Evolutionary conservation across 345 rosid species (phyloP).

Genomic region (Punica granatum): DNA sequence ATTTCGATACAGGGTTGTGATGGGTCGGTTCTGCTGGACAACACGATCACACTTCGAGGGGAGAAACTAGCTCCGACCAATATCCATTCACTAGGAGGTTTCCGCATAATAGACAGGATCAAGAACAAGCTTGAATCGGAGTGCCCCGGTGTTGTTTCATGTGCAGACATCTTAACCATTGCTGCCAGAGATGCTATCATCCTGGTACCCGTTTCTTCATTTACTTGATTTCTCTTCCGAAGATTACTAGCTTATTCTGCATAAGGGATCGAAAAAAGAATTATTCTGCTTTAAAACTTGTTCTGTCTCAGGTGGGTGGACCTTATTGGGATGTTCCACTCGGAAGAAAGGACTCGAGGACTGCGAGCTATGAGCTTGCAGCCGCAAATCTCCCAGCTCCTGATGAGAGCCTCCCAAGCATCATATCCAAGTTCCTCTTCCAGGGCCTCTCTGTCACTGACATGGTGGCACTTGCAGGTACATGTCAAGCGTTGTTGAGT

Average conservation of each 20-base stretch:
- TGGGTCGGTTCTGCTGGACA: conserved; percentile 78
- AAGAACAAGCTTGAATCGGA: conserved; percentile 89
- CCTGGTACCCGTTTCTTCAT: conserved; percentile 28
- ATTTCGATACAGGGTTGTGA: conserved; percentile 66
- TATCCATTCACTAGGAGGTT: conserved; percentile 53
- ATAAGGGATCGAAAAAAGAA: no score
- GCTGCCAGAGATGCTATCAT: conserved; percentile 89
- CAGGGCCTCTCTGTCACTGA: conserved; percentile 89
- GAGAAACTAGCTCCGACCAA: conserved; percentile 68
- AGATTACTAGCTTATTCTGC: no score
- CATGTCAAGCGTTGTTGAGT: no score
- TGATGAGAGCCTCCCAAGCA: conserved; percentile 49
- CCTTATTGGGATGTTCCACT: conserved; percentile 93
- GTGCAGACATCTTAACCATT: conserved; percentile 83
- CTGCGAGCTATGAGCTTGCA: conserved; percentile 52
- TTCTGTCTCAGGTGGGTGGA: conserved; percentile 63
- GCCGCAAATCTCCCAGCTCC: conserved; percentile 50
- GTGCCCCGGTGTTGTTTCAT: conserved; percentile 83
- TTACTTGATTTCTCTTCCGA: not conserved
- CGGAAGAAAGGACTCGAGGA: conserved; percentile 93
- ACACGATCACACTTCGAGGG: conserved; percentile 51
- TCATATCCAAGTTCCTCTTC: conserved; percentile 53
- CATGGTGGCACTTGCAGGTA: conserved; percentile 83
- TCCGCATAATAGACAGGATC: conserved; percentile 60
- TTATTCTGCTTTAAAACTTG: not conserved